Evolutionary conservation across 768 basidiomycete genomes (phyloP), one percentile per base, ranked within the genome.

Genomic region (Hericium coralloides): DNA sequence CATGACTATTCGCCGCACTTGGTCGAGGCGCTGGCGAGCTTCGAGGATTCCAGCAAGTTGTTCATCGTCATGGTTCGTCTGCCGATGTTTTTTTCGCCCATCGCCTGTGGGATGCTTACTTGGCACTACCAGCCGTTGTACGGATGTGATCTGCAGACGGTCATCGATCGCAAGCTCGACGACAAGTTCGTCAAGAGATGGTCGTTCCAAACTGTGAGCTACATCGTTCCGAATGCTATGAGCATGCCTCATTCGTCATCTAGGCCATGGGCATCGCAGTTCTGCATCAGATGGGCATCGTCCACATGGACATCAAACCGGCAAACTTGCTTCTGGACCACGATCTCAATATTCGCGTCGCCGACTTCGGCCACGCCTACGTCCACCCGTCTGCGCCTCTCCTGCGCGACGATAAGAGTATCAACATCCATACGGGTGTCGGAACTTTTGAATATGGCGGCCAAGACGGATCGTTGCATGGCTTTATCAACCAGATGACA

Each of bases 201-300:
- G 12, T 25, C 52, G 5, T 52, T 43, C n/a, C 56, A 57, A 36
- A 41, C 26, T 17, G 56, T 57, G n/a, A 52, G 50, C 15, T 18
- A 17, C 5, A 15, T 6, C n/a, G 8, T 20, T 25, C 17, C 41
- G 31, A 31, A 31, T 20, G 15, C 26, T n/a, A 18, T 22, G 12
- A 37, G 9, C 38, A 52, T 12, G n/a, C 15, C 38, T 25, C 47
- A 41, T 39, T 20, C 23, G 18, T 18, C 31, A 0, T 15, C 6
- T 12, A 57, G 56, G 38, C 56, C 18, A n/a, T 20, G 45, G 53
- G 59, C 4, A 25, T 49, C 38, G 15, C 9, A 38, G 38, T 37
- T 51, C 52, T 52, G 8, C 59, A 52, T 22, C 18, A 43, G 36
- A 55, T 58, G 37, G 58, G 58, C 22, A 58, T 58, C 39, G 37